Evolutionary conservation across 1,139 yeast genomes (phyloP).

Genomic region (Blastobotrys malaysiensis): DNA sequence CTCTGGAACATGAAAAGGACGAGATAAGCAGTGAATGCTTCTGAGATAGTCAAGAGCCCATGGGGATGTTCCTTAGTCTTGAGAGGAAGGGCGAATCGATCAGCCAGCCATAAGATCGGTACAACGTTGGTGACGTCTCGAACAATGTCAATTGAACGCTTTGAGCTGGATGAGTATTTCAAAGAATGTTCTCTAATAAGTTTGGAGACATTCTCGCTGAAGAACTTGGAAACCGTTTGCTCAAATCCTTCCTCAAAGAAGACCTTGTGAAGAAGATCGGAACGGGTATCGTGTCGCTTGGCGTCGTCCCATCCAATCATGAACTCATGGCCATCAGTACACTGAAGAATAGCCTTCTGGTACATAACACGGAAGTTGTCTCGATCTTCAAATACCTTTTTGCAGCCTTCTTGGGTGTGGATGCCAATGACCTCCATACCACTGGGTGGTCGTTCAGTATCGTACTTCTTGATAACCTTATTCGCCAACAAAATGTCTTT

Average conservation of each 20-base stretch:
- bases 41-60: conserved; percentile 3
- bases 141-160: conserved; percentile 9
- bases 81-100: conserved; percentile 9
- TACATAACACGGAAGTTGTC: conserved; percentile 10
- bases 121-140: conserved; percentile 10
- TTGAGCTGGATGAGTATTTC: conserved; percentile 6
- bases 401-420: conserved; percentile 12
- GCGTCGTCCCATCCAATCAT: conserved; percentile 12
- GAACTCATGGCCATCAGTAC: conserved; percentile 10
- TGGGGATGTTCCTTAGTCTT: conserved; percentile 10
- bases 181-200: conserved; percentile 8
- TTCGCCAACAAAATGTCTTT: conserved; percentile 4
- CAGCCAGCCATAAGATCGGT: conserved; percentile 10
- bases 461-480: conserved; percentile 9
- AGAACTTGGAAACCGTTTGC: conserved; percentile 5
- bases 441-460: conserved; percentile 8
- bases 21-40: conserved; percentile 7
- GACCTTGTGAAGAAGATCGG: conserved; percentile 7
- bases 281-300: conserved; percentile 7
- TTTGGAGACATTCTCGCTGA: conserved; percentile 6
- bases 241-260: conserved; percentile 11
- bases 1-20: conserved; percentile 11
- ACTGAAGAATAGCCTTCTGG: conserved; percentile 9
- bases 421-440: conserved; percentile 9
- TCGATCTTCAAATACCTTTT: conserved; percentile 9